Conservation (phyloP, 2,329 filamentous ascomycete species). For the Diaporthe nobilis region DNA sequence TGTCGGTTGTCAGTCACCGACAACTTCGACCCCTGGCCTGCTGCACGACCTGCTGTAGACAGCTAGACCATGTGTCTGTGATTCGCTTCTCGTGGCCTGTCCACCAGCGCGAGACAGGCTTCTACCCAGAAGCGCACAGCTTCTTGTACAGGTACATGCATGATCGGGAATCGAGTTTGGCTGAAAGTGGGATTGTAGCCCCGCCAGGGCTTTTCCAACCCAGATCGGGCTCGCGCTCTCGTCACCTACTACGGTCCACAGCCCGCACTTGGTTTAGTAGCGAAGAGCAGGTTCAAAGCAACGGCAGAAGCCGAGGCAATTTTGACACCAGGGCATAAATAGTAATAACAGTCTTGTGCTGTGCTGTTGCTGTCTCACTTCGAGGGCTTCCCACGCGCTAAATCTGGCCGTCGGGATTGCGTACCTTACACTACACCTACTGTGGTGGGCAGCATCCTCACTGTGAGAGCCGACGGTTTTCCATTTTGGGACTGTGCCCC, state of each 20-base stretch:
- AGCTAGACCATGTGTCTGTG: constrained; percentile 2
- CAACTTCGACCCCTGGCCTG: not conserved
- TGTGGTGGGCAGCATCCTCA: not conserved
- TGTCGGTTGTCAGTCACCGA: constrained; percentile 7
- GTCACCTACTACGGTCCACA: not conserved
- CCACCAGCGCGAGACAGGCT: not conserved
- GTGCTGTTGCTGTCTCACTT: not conserved
- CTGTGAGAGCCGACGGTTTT: not conserved
- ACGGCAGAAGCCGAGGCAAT: constrained; percentile 30
- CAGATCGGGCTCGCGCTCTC: constrained; percentile 6
- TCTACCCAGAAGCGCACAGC: not conserved
- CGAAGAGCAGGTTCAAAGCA: not conserved
- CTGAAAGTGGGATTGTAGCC: constrained; percentile 1
- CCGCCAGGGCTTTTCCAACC: constrained; percentile 3
- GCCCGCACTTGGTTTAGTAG: not conserved
- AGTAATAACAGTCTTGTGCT: not conserved
- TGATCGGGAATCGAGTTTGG: not conserved
- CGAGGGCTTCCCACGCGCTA: not conserved
- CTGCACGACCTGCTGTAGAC: constrained; percentile 13
- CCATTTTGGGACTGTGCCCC: not conserved
- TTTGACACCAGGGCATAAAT: not conserved
- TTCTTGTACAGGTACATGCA: constrained; percentile 3
- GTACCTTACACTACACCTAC: not conserved
- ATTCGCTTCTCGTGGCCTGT: constrained; percentile 18
- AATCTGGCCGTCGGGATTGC: not conserved